Conservation (phyloP, 129 eudicot species). For the Logfia minima region DNA sequence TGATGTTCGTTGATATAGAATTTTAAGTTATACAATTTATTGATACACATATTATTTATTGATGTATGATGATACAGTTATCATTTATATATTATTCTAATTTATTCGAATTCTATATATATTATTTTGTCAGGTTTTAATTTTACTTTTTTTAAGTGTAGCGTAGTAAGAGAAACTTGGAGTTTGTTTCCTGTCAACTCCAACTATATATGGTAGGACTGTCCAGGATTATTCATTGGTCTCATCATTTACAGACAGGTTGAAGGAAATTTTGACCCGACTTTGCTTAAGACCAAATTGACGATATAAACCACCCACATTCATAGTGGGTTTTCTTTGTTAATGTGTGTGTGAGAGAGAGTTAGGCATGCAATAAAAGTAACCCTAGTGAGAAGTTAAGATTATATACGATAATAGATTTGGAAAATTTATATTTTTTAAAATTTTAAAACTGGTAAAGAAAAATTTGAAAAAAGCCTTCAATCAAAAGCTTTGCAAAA, state of each 20-base stretch:
- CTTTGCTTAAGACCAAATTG: conserved; percentile 4
- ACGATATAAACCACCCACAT: background rate
- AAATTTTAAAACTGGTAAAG: no score
- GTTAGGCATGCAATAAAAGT: background rate
- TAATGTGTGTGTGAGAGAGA: no score
- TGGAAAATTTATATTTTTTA: no score
- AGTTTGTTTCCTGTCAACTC: conserved; percentile 37
- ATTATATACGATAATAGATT: background rate
- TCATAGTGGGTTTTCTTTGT: no score
- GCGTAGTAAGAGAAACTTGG: conserved; percentile 30
- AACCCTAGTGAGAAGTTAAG: background rate
- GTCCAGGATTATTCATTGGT: conserved; percentile 28
- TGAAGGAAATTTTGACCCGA: conserved; percentile 20
- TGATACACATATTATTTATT: no score
- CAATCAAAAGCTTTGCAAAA: no score
- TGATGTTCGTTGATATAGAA: no score
- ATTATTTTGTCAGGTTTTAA: background rate
- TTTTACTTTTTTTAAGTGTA: background rate
- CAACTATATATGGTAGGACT: conserved; percentile 31
- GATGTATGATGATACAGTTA: no score
- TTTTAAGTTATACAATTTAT: no score
- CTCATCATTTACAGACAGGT: conserved; percentile 24
- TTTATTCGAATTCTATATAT: background rate
- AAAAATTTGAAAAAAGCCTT: no score
- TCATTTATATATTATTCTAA: no score